Percentiles rank a stretch among this genome's conserved stretches.
phyloP scores from a whole-genome alignment of 352 stramenopile species.

The Pythium dissotocum region DNA sequence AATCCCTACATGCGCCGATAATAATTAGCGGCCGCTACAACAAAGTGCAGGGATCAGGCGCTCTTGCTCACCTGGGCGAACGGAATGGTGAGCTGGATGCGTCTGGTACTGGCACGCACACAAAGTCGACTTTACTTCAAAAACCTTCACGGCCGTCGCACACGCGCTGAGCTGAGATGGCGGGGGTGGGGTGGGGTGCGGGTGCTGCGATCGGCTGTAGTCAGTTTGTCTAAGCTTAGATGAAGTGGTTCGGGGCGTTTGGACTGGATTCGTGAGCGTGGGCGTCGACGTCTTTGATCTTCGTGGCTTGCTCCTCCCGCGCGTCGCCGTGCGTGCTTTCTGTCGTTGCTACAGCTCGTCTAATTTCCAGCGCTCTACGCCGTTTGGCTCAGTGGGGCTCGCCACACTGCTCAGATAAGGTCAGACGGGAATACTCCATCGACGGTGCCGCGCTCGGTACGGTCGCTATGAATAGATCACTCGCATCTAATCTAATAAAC shows the following conservation, averaged over 20 bases:
- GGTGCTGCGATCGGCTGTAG: no score
- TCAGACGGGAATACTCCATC: conserved; percentile 6
- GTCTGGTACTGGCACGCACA: conserved; percentile 3
- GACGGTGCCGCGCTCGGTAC: background rate
- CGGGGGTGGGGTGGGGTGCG: background rate
- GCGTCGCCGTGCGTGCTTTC: background rate
- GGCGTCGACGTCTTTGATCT: background rate
- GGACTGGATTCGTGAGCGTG: background rate
- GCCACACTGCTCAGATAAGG: conserved; percentile 7
- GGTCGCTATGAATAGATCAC: conserved; percentile 31
- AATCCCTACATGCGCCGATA: background rate
- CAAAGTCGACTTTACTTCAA: conserved; percentile 1
- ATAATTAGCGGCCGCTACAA: background rate
- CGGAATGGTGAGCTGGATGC: background rate
- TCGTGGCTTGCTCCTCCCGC: background rate
- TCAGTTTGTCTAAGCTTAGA: background rate
- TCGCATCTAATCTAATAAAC: conserved; percentile 18
- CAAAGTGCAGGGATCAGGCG: background rate
- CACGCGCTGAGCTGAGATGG: background rate
- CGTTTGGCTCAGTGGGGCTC: background rate
- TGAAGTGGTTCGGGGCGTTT: background rate
- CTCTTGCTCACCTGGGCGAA: background rate
- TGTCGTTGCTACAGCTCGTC: conserved; percentile 4
- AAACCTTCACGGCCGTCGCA: background rate
- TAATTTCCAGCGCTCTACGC: background rate